phyloP scores from a whole-genome alignment of 2,329 filamentous ascomycete species.

The Phyllosticta citrichinensis region DNA sequence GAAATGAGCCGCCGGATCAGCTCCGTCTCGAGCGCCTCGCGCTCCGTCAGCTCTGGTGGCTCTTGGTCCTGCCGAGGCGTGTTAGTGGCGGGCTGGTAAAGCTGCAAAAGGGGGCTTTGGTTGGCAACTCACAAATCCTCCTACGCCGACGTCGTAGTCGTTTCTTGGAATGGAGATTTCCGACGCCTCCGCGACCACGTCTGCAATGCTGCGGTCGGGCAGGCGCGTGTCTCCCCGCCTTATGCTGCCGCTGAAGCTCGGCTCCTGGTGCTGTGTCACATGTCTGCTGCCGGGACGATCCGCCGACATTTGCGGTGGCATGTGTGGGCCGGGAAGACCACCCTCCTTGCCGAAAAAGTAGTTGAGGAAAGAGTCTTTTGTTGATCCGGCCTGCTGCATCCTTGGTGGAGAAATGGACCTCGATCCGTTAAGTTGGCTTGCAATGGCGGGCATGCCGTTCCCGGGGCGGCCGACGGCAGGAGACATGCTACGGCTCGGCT shows the following conservation, averaged over 20 bases:
- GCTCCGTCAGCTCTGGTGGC: constrained; percentile 84
- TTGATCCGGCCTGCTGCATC: constrained; percentile 44
- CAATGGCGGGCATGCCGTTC: constrained; percentile 50
- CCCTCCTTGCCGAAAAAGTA: constrained; percentile 99
- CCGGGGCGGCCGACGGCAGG: constrained; percentile 59
- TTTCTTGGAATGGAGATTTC: constrained; percentile 25
- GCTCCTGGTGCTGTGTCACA: constrained; percentile 68
- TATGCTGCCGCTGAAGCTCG: constrained; percentile 74
- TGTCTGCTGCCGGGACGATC: constrained; percentile 48
- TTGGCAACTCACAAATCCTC: constrained; percentile 43
- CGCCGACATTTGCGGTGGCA: constrained; percentile 11
- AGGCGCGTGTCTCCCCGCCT: constrained; percentile 55
- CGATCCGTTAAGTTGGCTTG: constrained; percentile 56
- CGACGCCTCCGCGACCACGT: constrained; percentile 31
- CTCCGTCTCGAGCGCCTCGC: constrained; percentile 94
- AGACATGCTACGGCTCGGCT: constrained; percentile 67
- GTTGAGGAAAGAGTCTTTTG: constrained; percentile 87
- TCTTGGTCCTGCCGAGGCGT: constrained; percentile 35
- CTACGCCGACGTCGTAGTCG: constrained; percentile 36
- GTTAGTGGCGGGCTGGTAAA: neutral
- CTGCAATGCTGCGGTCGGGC: constrained; percentile 29
- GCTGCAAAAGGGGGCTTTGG: neutral
- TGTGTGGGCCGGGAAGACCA: constrained; percentile 37
- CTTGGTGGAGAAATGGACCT: constrained; percentile 53
- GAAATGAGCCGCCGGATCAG: constrained; percentile 93